Evolutionary conservation across 176 grass and related monocot genomes (phyloP), one percentile per base, ranked within the genome.

Genomic region (Pharus latifolius): DNA sequence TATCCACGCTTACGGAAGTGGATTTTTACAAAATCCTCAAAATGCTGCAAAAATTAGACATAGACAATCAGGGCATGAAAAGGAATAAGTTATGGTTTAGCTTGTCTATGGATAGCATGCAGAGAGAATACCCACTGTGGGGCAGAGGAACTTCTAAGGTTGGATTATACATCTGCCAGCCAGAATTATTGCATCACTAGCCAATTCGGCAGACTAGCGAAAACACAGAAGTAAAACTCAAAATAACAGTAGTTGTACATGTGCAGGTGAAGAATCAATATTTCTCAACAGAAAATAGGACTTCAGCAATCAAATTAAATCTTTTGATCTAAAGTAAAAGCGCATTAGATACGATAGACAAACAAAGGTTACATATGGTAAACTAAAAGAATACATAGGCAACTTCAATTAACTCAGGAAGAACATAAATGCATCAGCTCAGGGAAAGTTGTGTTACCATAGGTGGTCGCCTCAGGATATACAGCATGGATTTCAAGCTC

Each of bases 401-500:
- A 52, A 58, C 14, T 45, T 42, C 11, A 31, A 38, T 47, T 68
- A 60, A 47, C 47, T 67, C 5, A n/a, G n/a, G 49, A 71, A 44
- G 70, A 49, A 30, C 15, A 78, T 31, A 56, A 24, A 72, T 72
- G 40, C 28, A 64, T 0, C 56, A 7, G 49, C 40, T 60, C 11
- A 47, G 18, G 26, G 65, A 10, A 63, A 19, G 41, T 49, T 73
- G 22, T 41, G 58, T 87, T 91, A 96, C 95, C 95, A 85, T 80
- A 20, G 95, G 95, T 48, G 95, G 90, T 24, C 85, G 86, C 76
- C 84, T 93, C 78, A 99, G 74, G 45, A 94, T 86, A 94, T 91
- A 99, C 44, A 99, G 47, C 90, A 99, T 99, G 10, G 90, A 91
- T 72, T 84, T 99, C 82, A 99, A 72, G 29, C 84, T 99, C 64